Evolutionary conservation across 148 eudicot genomes (phyloP), one percentile per base, ranked within the genome.

Genomic region (Pouteria glomerata): DNA sequence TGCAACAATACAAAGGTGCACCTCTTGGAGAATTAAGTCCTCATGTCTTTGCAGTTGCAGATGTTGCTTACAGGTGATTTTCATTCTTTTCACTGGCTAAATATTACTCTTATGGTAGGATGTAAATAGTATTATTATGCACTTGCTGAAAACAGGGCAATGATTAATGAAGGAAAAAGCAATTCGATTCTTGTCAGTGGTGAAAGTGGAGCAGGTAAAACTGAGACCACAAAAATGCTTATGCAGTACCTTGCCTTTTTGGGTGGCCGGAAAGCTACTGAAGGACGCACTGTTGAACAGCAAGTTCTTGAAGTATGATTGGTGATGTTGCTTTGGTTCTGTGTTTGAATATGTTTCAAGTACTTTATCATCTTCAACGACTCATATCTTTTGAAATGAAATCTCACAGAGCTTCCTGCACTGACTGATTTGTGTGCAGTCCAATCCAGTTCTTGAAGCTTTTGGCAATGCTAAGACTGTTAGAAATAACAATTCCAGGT

Each of bases 401-500:
- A 14, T 50, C 63, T 63, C 63, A 77, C 24, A 4, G 29, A 57
- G 26, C 24, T 48, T 33, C 59, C 47, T 66, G 65, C 69, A 27
- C 53, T 21, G 24, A 45, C 44, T 72, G 31, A 60, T 77, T 55
- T 78, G 69, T 69, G 61, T 85, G 88, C 97, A 96, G 99, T 96
- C 99, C 58, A 96, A 96, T 85, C 99, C 99, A 56, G 99, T 95
- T 76, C 94, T 95, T 77, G 99, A 95, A 87, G 99, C 97, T 65
- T 95, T 95, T 82, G 99, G 99, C 58, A 95, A 95, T 89, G 99
- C 97, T 51, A 93, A 95, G 72, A 96, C 97, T 75, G 99, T 96
- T 72, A 85, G 99, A 84, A 96, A 96, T 78, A 96, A 96, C 82
- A 96, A 92, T 81, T 96, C 99, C 82, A 96, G 99, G 99, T 92